These are phyloP conservation scores for Colletotrichum somersetense DNA, from an alignment of 2,329 filamentous ascomycete species.

Conservation along the genomic window DNA sequence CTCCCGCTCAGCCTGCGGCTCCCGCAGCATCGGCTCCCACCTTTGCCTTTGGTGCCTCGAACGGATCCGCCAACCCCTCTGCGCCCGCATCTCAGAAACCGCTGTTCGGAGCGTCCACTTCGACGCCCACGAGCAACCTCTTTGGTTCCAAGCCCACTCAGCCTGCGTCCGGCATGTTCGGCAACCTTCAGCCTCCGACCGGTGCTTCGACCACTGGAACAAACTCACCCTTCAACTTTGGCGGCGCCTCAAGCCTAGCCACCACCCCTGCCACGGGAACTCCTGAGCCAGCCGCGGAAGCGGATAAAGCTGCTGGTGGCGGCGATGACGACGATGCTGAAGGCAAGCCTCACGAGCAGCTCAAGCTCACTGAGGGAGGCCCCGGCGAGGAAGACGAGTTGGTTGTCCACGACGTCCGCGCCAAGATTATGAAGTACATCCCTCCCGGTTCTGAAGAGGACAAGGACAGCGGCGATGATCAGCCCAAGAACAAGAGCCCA, in stretches of 20 bases:
- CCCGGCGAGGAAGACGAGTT: constrained; percentile 81
- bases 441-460: constrained; percentile 59
- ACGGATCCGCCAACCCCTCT: constrained; percentile 18
- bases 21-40: constrained; percentile 40
- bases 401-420: constrained; percentile 76
- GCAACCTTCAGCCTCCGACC: constrained; percentile 57
- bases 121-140: constrained; percentile 33
- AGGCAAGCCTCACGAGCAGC: constrained; percentile 74
- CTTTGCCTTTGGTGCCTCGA: constrained; percentile 44
- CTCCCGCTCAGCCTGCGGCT: constrained; percentile 27
- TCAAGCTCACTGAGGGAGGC: constrained; percentile 75
- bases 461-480: constrained; percentile 57
- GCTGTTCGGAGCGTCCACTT: constrained; percentile 26
- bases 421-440: constrained; percentile 75
- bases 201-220: constrained; percentile 61
- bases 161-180: constrained; percentile 50
- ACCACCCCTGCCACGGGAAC: constrained; percentile 71
- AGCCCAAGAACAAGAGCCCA: constrained; percentile 63
- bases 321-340: constrained; percentile 60
- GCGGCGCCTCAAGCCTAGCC: constrained; percentile 71
- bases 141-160: constrained; percentile 44
- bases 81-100: constrained; percentile 36
- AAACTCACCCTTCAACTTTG: constrained; percentile 68
- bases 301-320: constrained; percentile 46
- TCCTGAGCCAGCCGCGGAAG: constrained; percentile 65